Percentiles rank a stretch among this genome's conserved stretches.
Conservation (phyloP, 2,329 filamentous ascomycete genomes). For the Graphiopsis chlorocephala region DNA sequence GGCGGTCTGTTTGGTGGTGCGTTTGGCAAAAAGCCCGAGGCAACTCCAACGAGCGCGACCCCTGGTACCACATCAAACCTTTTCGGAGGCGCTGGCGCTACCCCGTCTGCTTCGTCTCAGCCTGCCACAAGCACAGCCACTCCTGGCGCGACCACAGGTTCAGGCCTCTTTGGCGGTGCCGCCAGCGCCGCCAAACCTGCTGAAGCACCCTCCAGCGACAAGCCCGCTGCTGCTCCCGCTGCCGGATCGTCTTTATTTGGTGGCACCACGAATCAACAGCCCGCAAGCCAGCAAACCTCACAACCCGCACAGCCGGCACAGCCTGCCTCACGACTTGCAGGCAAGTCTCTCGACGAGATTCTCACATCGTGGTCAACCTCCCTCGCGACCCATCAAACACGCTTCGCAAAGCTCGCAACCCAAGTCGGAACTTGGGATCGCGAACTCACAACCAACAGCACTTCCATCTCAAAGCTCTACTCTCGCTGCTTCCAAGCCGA, state of each 20-base stretch:
- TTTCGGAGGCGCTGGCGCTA: slow-evolving; percentile 11
- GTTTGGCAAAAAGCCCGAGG: slow-evolving; percentile 17
- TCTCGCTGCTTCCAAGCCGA: slow-evolving; percentile 91
- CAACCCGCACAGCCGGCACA: slow-evolving; percentile 40
- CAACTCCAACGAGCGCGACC: slow-evolving; percentile 29
- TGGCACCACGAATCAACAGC: slow-evolving; percentile 11
- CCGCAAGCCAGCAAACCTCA: slow-evolving; percentile 5
- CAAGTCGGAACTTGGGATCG: slow-evolving; percentile 90
- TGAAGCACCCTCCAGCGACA: slow-evolving; percentile 2
- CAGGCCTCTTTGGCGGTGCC: slow-evolving; percentile 17
- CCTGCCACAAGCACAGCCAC: slow-evolving; percentile 17
- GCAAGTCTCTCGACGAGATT: slow-evolving; percentile 99
- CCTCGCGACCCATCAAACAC: slow-evolving; percentile 91
- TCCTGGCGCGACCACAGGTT: slow-evolving; percentile 11
- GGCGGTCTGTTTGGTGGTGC: slow-evolving; percentile 9
- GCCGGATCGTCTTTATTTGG: slow-evolving; percentile 13
- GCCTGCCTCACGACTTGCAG: slow-evolving; percentile 81
- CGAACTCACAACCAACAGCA: slow-evolving; percentile 86
- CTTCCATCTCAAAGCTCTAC: slow-evolving; percentile 92
- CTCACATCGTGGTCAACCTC: slow-evolving; percentile 96
- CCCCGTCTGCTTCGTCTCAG: not conserved
- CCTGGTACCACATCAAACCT: slow-evolving; percentile 16
- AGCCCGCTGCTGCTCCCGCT: slow-evolving; percentile 17
- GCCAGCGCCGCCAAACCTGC: slow-evolving; percentile 13
- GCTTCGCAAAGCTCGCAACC: slow-evolving; percentile 86